Evolutionary conservation across 2,329 filamentous ascomycete genomes (phyloP).

Genomic region (Geosmithia morbida): DNA sequence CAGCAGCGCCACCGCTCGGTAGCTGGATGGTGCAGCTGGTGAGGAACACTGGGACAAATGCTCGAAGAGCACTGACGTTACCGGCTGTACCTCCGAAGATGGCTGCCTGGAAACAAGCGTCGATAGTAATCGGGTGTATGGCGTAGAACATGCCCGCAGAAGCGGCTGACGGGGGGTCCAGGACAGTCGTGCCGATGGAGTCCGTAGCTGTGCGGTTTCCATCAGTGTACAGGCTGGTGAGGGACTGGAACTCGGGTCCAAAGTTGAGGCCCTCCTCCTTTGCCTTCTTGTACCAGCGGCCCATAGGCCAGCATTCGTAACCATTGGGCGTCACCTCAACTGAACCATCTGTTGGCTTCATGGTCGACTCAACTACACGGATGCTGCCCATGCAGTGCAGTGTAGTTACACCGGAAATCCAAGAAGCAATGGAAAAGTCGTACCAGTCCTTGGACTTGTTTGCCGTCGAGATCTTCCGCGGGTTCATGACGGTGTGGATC

Average conservation of each 20-base stretch:
- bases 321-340: not conserved
- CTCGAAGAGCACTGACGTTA: conserved; percentile 1
- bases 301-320: not conserved
- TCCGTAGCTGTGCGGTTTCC: not conserved
- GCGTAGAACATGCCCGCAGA: conserved; percentile 1
- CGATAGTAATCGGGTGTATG: conserved; percentile 4
- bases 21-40: not conserved
- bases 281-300: not conserved
- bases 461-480: not conserved
- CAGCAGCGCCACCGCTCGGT: not conserved
- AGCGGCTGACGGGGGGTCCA: not conserved
- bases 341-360: not conserved
- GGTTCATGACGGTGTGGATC: not conserved
- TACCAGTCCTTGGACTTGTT: not conserved
- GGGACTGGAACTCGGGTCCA: conserved; percentile 1
- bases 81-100: conserved; percentile 3
- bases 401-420: not conserved
- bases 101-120: conserved; percentile 4
- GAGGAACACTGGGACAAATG: conserved; percentile 4
- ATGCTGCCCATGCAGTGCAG: conserved; percentile 1
- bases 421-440: not conserved
- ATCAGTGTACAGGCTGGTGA: conserved; percentile 1
- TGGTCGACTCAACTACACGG: not conserved
- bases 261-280: not conserved
- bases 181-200: not conserved